Conservation (phyloP, 345 rosid genomes). For the Salix purpurea region DNA sequence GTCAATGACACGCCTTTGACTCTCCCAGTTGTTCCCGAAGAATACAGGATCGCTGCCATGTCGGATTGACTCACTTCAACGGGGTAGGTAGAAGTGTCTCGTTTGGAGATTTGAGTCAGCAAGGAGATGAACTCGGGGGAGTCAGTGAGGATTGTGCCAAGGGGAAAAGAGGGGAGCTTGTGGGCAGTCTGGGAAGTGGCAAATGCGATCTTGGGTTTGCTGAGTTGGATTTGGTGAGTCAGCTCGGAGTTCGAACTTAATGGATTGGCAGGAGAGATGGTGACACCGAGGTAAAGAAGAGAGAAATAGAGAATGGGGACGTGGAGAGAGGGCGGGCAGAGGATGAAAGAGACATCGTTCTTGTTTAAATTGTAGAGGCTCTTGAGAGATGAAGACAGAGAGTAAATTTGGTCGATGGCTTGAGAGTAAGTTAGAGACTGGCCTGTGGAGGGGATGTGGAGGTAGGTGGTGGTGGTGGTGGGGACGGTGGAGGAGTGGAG, state of each 20-base stretch:
- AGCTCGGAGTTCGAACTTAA: conserved; percentile 53
- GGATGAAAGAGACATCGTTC: conserved; percentile 59
- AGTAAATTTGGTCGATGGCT: conserved; percentile 32
- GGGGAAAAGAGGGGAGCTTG: conserved; percentile 37
- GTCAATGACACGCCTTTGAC: conserved; percentile 63
- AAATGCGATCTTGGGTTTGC: conserved; percentile 64
- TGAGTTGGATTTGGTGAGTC: conserved; percentile 50
- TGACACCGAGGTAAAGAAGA: conserved; percentile 69
- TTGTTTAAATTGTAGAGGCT: conserved; percentile 33
- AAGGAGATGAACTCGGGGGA: conserved; percentile 67
- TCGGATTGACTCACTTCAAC: conserved; percentile 52
- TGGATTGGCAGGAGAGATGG: conserved; percentile 75
- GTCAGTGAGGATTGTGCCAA: conserved; percentile 51
- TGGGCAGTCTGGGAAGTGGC: conserved; percentile 46
- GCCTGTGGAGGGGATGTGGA: conserved; percentile 40
- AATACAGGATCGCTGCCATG: conserved; percentile 62
- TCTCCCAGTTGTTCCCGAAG: conserved; percentile 79
- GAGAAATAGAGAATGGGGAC: conserved; percentile 67
- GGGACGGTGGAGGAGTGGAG: conserved; percentile 26
- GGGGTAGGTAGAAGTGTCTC: neutral
- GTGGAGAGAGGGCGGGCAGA: conserved; percentile 54
- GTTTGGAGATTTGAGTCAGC: conserved; percentile 17
- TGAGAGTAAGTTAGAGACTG: conserved; percentile 39
- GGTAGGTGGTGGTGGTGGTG: conserved; percentile 26
- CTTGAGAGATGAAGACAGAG: conserved; percentile 48